Evolutionary conservation across 1,284 basidiomycete species (phyloP).

Genomic region (Ustilago loliicola): DNA sequence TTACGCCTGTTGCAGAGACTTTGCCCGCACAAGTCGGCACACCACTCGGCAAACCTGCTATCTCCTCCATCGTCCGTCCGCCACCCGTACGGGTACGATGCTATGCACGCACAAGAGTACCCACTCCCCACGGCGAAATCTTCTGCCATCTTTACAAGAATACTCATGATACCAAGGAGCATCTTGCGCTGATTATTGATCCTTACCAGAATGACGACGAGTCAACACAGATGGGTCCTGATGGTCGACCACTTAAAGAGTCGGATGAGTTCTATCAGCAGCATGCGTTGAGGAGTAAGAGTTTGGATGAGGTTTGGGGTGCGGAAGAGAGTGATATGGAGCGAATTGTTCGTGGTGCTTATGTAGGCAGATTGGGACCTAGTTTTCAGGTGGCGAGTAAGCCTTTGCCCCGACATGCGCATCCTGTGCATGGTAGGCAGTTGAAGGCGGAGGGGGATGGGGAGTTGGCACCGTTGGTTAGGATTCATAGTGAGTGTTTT

Average conservation of each 20-base stretch:
- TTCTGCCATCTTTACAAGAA: slow-evolving; percentile 95
- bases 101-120: slow-evolving; percentile 95
- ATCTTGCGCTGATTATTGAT: slow-evolving; percentile 96
- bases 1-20: slow-evolving; percentile 21
- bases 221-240: slow-evolving; percentile 23
- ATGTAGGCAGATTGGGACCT: slow-evolving; percentile 83
- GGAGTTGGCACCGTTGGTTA: slow-evolving; percentile 80
- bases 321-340: slow-evolving; percentile 92
- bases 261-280: slow-evolving; percentile 38
- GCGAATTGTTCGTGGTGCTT: slow-evolving; percentile 91
- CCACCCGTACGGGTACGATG: slow-evolving; percentile 77
- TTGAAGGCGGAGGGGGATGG: slow-evolving; percentile 14
- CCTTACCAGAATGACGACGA: slow-evolving; percentile 63
- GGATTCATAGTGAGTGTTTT: slow-evolving; percentile 98
- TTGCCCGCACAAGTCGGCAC: slow-evolving; percentile 32
- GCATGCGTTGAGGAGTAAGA: slow-evolving; percentile 80
- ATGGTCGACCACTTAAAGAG: slow-evolving; percentile 44
- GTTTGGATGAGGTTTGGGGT: slow-evolving; percentile 88
- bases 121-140: slow-evolving; percentile 92
- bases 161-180: slow-evolving; percentile 88
- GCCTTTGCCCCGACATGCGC: slow-evolving; percentile 70
- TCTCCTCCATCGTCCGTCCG: slow-evolving; percentile 57
- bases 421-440: slow-evolving; percentile 15
- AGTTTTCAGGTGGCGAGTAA: slow-evolving; percentile 75
- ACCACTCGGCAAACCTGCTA: slow-evolving; percentile 33